These are phyloP conservation scores for Thraustotheca clavata DNA, from an alignment of 352 stramenopile species.

Conservation along the genomic window DNA sequence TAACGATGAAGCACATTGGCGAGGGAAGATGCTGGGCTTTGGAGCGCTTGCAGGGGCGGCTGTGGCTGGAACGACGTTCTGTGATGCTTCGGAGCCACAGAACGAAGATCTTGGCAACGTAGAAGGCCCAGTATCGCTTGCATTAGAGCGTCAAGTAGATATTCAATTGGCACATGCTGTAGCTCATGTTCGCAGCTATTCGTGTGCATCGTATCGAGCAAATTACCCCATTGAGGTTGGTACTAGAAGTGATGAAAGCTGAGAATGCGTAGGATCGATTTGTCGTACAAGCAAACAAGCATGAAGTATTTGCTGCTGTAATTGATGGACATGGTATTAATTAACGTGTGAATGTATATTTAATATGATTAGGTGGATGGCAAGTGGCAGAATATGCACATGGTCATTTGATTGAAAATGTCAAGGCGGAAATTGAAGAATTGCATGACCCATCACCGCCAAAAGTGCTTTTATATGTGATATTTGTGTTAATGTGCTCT, in stretches of 20 bases:
- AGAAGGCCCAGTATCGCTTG: neutral
- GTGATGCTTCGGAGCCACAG: neutral
- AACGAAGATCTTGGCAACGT: neutral
- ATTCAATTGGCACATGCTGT: neutral
- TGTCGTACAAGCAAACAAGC: slow-evolving; percentile 56
- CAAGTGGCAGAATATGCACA: slow-evolving; percentile 87
- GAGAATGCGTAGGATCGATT: slow-evolving; percentile 49
- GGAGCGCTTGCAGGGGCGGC: neutral
- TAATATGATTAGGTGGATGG: slow-evolving; percentile 59
- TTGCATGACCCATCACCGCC: neutral
- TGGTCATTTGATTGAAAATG: slow-evolving; percentile 70
- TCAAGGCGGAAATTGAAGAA: slow-evolving; percentile 38
- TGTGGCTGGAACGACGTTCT: neutral
- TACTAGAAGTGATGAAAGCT: neutral
- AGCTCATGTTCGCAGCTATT: slow-evolving; percentile 8
- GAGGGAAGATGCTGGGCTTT: neutral
- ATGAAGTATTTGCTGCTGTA: slow-evolving; percentile 80
- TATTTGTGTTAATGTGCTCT: neutral
- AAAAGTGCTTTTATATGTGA: slow-evolving; percentile 4
- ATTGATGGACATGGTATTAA: slow-evolving; percentile 83
- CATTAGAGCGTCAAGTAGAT: slow-evolving; percentile 1
- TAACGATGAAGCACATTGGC: neutral
- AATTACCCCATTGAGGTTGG: slow-evolving; percentile 26
- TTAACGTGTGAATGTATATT: neutral
- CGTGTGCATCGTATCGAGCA: slow-evolving; percentile 13